These are phyloP conservation scores for Colletotrichum neosansevieriae DNA, from an alignment of 2,329 filamentous ascomycete species.

Conservation along the genomic window DNA sequence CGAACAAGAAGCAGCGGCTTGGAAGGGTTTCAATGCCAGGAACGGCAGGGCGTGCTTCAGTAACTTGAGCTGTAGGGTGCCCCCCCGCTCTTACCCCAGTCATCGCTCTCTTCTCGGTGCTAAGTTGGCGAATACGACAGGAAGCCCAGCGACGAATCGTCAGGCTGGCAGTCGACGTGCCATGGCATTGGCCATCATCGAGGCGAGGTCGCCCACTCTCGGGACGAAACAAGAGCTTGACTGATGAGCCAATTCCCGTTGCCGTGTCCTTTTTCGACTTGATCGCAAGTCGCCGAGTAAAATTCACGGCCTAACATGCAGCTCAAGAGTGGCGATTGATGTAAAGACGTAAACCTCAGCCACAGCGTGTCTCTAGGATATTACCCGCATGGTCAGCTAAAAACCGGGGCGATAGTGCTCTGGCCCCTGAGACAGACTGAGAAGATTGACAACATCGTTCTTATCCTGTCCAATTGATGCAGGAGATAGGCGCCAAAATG, in stretches of 20 bases:
- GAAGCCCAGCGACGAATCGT: background rate
- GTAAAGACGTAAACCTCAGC: background rate
- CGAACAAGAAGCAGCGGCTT: constrained; percentile 3
- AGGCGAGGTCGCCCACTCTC: background rate
- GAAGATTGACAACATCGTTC: background rate
- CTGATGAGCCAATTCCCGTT: background rate
- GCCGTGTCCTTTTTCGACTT: background rate
- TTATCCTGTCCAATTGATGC: background rate
- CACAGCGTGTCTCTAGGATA: constrained; percentile 5
- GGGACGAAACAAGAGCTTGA: background rate
- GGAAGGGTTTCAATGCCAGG: background rate
- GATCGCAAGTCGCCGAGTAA: background rate
- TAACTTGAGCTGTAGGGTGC: background rate
- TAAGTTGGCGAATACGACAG: constrained; percentile 4
- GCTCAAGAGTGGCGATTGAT: constrained; percentile 1
- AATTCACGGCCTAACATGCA: background rate
- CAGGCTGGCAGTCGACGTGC: background rate
- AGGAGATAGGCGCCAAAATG: background rate
- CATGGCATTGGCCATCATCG: background rate
- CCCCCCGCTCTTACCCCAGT: constrained; percentile 17
- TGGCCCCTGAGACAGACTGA: constrained; percentile 12
- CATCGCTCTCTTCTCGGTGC: constrained; percentile 29
- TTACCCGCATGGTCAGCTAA: constrained; percentile 2
- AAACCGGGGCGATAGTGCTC: background rate
- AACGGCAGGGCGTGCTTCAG: background rate